Base-by-base conservation (phyloP, 768 basidiomycete species). In the Mycena maculata region DNA sequence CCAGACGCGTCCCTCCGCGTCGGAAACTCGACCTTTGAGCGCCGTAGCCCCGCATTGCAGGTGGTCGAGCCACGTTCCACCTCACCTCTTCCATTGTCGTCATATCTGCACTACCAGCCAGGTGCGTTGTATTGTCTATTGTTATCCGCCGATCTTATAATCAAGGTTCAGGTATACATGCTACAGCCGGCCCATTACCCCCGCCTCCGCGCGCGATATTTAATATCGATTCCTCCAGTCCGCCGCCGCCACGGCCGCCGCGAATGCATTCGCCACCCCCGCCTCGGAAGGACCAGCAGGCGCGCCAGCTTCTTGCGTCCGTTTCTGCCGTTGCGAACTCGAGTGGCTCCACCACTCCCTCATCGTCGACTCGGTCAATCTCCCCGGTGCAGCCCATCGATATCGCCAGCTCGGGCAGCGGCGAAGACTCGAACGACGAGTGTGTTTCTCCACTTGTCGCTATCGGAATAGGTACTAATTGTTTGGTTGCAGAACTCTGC, bases 161-260 rank as follows among this genome's bases (percentile, higher is more conserved):
- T n/a, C n/a, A n/a, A n/a, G n/a, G n/a, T n/a, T n/a, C 71, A 82
- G 85, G 87, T 53, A 72, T 90, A 2, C 90, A 93, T 77, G 83
- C 90, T 9, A 92, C 85, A 25, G 92, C 91, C 44, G 90, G 91
- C 5, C 92, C 92, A 50, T 82, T 91, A 64, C 91, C 92, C 30
- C 86, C 87, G 33, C 91, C 91, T 11, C 90, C 92, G 3, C 82
- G 88, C 63, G 84, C 88, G 22, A 76, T 82, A 61, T 84, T 88
- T 60, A 80, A 79, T 63, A 82, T 88, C 33, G 80, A 84, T 53
- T 63, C 80, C 8, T 79, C 80, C 15, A 81, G 75, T 53, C 79
- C 84, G 11, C 82, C 86, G 13, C 88, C 89, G 25, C 89, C 90
- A 64, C 86, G 88, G 41, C 89, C 89, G 36, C 87, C 88, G 7